Evolutionary conservation across 148 eudicot species (phyloP).

Genomic region (Camellia granthamiana): DNA sequence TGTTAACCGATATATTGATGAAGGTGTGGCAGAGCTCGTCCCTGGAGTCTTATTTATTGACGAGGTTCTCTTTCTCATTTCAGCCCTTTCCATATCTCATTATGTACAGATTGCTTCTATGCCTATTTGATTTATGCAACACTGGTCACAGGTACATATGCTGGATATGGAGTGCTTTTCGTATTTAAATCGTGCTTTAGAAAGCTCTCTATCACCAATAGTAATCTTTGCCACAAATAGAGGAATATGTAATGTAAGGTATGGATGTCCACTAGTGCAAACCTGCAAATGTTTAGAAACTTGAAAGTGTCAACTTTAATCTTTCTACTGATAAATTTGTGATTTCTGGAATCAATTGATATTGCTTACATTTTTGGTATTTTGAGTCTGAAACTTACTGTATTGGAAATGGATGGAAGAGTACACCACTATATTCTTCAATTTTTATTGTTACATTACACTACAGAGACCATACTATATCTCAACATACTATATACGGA

Average conservation of each 20-base stretch:
- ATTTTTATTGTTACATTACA: too few relatives aligned
- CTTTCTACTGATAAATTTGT: not conserved
- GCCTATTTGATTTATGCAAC: not conserved
- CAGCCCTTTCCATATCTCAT: constrained; percentile 1
- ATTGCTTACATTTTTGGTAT: not conserved
- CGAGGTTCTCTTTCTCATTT: constrained; percentile 50
- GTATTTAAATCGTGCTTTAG: constrained; percentile 89
- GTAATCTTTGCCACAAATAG: constrained; percentile 97
- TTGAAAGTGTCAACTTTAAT: not conserved
- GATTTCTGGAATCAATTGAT: not conserved
- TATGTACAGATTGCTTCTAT: constrained; percentile 9
- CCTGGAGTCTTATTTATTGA: constrained; percentile 97
- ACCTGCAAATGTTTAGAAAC: not conserved
- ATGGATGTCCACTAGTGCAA: constrained; percentile 20
- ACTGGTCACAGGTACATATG: constrained; percentile 76
- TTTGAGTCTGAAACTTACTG: not conserved
- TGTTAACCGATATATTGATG: constrained; percentile 91
- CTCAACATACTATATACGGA: too few relatives aligned
- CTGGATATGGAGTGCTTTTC: constrained; percentile 98
- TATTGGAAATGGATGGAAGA: not conserved
- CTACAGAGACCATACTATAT: too few relatives aligned
- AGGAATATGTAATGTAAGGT: constrained; percentile 95
- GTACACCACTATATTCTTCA: not conserved
- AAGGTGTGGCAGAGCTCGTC: constrained; percentile 95
- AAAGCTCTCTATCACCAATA: constrained; percentile 90